A percentile compares a stretch with the other conserved stretches of the same genome.
These are phyloP conservation scores for Solanum chaucha DNA, from an alignment of 257 asterid species.

Conservation along the genomic window DNA sequence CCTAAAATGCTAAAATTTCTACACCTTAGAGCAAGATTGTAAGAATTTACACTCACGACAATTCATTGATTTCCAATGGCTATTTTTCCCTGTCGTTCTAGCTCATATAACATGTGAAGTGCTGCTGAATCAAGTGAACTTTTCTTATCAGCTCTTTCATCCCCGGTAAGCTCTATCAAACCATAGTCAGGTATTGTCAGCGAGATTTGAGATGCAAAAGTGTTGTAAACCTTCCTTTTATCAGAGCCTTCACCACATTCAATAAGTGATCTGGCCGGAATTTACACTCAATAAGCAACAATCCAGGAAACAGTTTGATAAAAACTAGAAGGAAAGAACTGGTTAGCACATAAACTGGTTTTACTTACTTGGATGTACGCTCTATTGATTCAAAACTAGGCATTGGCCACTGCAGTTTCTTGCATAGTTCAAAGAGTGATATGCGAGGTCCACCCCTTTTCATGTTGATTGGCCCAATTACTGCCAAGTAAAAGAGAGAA, in stretches of 20 bases:
- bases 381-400: constrained; percentile 53
- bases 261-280: constrained; percentile 28
- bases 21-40: background rate
- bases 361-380: constrained; percentile 57
- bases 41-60: background rate
- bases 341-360: background rate
- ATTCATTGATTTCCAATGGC: constrained; percentile 9
- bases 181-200: constrained; percentile 60
- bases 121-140: constrained; percentile 88
- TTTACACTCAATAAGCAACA: background rate
- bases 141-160: constrained; percentile 73
- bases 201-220: constrained; percentile 58
- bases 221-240: constrained; percentile 31
- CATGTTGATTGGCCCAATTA: constrained; percentile 47
- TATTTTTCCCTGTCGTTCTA: constrained; percentile 47
- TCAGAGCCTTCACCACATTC: constrained; percentile 38
- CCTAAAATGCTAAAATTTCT: background rate
- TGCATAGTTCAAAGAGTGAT: constrained; percentile 63
- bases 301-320: background rate
- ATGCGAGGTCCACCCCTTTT: constrained; percentile 89
- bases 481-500: constrained; percentile 26
- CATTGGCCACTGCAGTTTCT: constrained; percentile 71
- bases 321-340: background rate
- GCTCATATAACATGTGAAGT: constrained; percentile 50
- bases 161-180: constrained; percentile 48